Evolutionary conservation across 140 eudicot species (phyloP), one percentile per base, ranked within the genome.

Genomic region (Senecio squalidus): DNA sequence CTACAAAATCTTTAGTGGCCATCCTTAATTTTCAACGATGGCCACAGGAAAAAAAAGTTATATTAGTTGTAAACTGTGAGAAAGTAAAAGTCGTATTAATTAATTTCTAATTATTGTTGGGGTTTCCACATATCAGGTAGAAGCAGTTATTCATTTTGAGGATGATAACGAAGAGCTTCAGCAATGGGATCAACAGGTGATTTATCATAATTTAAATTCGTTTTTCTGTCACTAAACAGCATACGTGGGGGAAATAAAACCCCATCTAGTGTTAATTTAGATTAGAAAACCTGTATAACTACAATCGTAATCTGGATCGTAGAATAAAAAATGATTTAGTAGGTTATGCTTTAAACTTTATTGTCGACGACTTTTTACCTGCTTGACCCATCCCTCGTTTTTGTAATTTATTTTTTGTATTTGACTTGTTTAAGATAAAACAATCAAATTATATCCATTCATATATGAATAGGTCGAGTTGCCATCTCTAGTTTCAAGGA

Each of bases 151-250:
- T 43, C 98, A 87, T 81, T 92, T 92, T 46, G 98, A 92, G 78
- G 98, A 92, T 71, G 98, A 87, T 71, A 81, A 95, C 3, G 95
- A 87, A 58, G 98, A 92, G 66, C 74, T 92, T 55, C 98, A 87
- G 64, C 98, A 82, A 64, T 92, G 98, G 98, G 98, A 92, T 80
- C 87, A 92, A 63, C 96, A 92, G 98, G 98, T 92, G 69, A 46
- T 73, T 8, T 8, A 13, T 26, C 9, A 7, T 29, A 16, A 31
- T 23, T 9, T 26, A 36, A 7, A 13, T 24, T 14, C 13, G 13
- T 6, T 31, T 13, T 5, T 33, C 20, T n/a, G 9, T 9, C 26
- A 36, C 41, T 36, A 10, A 36, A n/a, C 41, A 36, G n/a, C 14
- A 36, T 34, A 36, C 41, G 15, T 36, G 41, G n/a, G n/a, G n/a